Percentiles rank a stretch among this genome's conserved stretches.
These are phyloP conservation scores for Pezicula neosporulosa DNA, from an alignment of 2,329 filamentous ascomycete genomes.

Conservation along the genomic window DNA sequence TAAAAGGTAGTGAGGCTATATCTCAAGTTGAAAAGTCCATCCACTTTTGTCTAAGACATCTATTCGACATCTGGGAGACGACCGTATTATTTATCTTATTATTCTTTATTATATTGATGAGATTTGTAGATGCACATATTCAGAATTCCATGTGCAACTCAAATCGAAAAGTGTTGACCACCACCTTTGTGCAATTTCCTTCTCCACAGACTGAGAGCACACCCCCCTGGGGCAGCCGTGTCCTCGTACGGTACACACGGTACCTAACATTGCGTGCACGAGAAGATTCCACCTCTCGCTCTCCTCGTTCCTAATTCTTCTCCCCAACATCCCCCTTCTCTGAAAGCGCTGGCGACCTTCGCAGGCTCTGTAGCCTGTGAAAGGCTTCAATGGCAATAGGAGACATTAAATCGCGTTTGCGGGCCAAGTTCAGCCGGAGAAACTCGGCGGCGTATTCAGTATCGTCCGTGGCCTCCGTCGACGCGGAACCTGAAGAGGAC, in stretches of 20 bases:
- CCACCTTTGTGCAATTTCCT: no score
- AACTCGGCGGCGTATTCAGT: constrained; percentile 16
- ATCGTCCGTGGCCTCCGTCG: constrained; percentile 6
- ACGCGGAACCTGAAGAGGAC: background rate
- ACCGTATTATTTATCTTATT: no score
- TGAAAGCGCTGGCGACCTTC: background rate
- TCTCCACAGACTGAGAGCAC: background rate
- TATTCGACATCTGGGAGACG: no score
- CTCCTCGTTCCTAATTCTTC: background rate
- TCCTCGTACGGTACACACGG: background rate
- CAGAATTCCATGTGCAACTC: no score
- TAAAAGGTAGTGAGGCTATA: no score
- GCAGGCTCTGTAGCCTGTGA: background rate
- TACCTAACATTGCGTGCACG: background rate
- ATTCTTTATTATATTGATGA: no score
- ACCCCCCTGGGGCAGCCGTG: background rate
- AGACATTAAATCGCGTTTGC: constrained; percentile 19
- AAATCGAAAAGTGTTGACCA: no score
- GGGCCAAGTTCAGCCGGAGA: constrained; percentile 20
- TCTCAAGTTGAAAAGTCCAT: no score
- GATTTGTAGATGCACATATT: no score
- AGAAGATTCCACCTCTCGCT: background rate
- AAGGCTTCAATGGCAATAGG: constrained; percentile 21
- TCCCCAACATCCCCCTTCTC: background rate
- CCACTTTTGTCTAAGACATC: no score